Percentiles rank a stretch among this genome's conserved stretches.
phyloP scores from a whole-genome alignment of 169 alveolate genomes.

The Babesia divergens region DNA sequence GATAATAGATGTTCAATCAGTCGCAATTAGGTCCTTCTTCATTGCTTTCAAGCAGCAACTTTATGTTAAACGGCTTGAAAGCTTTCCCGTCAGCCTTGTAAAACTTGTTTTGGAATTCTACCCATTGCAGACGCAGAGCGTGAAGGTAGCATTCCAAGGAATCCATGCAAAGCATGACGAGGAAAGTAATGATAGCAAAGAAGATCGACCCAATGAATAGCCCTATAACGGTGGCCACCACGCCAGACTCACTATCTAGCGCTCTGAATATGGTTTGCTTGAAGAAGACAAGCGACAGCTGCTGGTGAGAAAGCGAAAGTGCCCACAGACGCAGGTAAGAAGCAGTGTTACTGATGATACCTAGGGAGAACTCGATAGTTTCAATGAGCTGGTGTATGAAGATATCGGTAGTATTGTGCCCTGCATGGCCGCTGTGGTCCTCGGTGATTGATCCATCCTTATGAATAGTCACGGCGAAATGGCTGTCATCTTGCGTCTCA shows the following conservation, averaged over 20 bases:
- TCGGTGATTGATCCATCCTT: slow-evolving; percentile 61
- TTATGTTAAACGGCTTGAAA: slow-evolving; percentile 85
- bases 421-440: slow-evolving; percentile 63
- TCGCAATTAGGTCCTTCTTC: not conserved
- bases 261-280: slow-evolving; percentile 76
- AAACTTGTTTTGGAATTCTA: slow-evolving; percentile 99
- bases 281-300: slow-evolving; percentile 92
- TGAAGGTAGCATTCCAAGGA: slow-evolving; percentile 98
- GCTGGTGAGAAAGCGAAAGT: slow-evolving; percentile 97
- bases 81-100: slow-evolving; percentile 97
- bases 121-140: slow-evolving; percentile 99
- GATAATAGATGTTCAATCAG: no score
- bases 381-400: slow-evolving; percentile 96
- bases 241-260: slow-evolving; percentile 29
- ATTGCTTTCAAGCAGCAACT: slow-evolving; percentile 37
- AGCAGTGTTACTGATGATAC: slow-evolving; percentile 98
- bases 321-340: slow-evolving; percentile 99
- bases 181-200: slow-evolving; percentile 91
- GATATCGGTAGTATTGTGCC: slow-evolving; percentile 79
- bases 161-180: slow-evolving; percentile 97
- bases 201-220: slow-evolving; percentile 79
- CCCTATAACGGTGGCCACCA: slow-evolving; percentile 39
- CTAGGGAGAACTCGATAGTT: slow-evolving; percentile 98
- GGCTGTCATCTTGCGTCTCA: slow-evolving; percentile 44
- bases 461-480: slow-evolving; percentile 52